Base-by-base conservation (phyloP, 2,329 filamentous ascomycete species). In the Thermochaetoides dissita region DNA sequence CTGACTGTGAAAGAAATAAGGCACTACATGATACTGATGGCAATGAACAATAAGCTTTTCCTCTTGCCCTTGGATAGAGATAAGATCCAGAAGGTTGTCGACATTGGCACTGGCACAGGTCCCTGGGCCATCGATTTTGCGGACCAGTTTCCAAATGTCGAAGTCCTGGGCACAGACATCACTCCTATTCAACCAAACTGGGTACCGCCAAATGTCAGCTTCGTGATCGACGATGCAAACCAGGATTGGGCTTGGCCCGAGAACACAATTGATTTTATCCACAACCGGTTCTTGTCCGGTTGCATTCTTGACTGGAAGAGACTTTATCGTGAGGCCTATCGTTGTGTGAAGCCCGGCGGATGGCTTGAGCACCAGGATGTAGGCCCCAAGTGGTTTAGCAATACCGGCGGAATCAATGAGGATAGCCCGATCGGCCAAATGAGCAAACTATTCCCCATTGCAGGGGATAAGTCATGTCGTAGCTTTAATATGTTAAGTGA, bases 321-420 rank as follows among this genome's bases (percentile, higher is more conserved):
- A 2, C 35, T 51, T 7, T 52, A 48, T 37, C 37, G 38, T 3
- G 41, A 53, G 33, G 51, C 50, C 8, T 52, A 44, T 41, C 45
- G 49, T 3, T 40, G 36, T 11, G 41, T 37, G 39, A 50, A 49
- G 38, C 50, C 50, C 4, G 52, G 50, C 7, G 52, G 52, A 9
- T 53, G 36, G 36, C 37, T 53, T n/a, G 51, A 53, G 43, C 36
- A 44, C 39, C 41, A 46, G 24, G 47, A 48, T 36, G 36, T 36
- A 8, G 41, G 36, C 11, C 29, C 17, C 10, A 40, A 34, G 11
- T 43, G 46, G 34, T 40, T 33, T 6, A 63, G 72, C 40, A 66
- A 78, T 36, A 74, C 78, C 53, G 72, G 77, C 1, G 39, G 46
- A 7, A 38, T 44, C 17, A 11, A 24, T 17, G 46, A 48, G 11